Evolutionary conservation across 2,329 filamentous ascomycete genomes (phyloP).

Genomic region (Cordyceps militaris): DNA sequence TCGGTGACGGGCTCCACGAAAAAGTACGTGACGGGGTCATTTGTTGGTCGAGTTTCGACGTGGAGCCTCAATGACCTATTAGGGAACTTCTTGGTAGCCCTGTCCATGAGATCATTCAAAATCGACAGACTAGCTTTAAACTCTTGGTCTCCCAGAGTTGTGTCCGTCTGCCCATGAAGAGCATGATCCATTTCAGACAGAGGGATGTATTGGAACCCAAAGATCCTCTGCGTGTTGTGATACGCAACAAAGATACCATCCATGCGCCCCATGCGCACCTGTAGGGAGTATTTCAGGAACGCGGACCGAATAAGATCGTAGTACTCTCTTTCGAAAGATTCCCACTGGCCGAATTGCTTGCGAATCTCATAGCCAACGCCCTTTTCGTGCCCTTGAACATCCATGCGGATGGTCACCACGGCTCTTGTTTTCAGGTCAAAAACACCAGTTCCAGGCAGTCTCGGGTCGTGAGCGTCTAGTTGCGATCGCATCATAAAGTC

Average conservation of each 20-base stretch:
- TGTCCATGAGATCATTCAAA: constrained; percentile 72
- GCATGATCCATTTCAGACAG: constrained; percentile 82
- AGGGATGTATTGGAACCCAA: constrained; percentile 93
- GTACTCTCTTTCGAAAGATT: constrained; percentile 93
- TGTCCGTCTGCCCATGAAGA: constrained; percentile 70
- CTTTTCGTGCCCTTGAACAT: constrained; percentile 61
- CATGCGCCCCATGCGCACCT: constrained; percentile 96
- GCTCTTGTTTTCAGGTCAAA: constrained; percentile 96
- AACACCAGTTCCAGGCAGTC: constrained; percentile 84
- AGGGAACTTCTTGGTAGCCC: constrained; percentile 68
- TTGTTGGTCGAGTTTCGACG: constrained; percentile 64
- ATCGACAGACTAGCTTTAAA: constrained; percentile 76
- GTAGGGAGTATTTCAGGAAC: constrained; percentile 92
- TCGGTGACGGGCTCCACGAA: constrained; percentile 80
- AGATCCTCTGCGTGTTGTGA: constrained; percentile 91
- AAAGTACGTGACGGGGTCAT: constrained; percentile 69
- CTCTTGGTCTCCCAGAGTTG: constrained; percentile 67
- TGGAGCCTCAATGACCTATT: constrained; percentile 69
- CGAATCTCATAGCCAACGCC: constrained; percentile 85
- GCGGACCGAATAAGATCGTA: constrained; percentile 94
- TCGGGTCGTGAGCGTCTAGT: constrained; percentile 79
- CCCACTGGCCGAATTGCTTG: constrained; percentile 65
- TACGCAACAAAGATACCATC: constrained; percentile 96
- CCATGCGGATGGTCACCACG: constrained; percentile 87
- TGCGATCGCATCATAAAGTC: constrained; percentile 94